These are phyloP conservation scores for Avena eriantha DNA, from an alignment of 176 grass and related monocot species.

Conservation along the genomic window DNA sequence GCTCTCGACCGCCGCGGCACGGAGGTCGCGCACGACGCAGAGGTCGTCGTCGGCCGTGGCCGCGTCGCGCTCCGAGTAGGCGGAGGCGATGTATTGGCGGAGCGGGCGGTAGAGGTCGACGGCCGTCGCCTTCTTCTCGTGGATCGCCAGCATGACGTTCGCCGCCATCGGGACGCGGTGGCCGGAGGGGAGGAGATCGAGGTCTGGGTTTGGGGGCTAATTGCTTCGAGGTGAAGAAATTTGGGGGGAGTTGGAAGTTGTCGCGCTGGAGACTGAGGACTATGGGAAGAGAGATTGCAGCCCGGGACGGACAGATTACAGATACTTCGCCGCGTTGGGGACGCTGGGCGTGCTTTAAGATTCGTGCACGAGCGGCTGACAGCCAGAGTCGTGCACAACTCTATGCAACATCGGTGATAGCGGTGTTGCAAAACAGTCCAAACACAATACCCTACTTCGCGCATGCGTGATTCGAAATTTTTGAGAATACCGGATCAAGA, in stretches of 20 bases:
- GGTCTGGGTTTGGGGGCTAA: constrained; percentile 7
- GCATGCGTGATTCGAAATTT: no score
- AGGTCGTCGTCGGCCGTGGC: constrained; percentile 87
- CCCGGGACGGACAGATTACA: neutral
- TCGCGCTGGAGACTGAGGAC: constrained; percentile 19
- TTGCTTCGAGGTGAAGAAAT: constrained; percentile 48
- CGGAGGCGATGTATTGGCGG: constrained; percentile 76
- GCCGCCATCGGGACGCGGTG: constrained; percentile 47
- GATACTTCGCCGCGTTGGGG: constrained; percentile 38
- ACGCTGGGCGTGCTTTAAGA: constrained; percentile 33
- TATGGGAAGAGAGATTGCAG: neutral
- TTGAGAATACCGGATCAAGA: no score
- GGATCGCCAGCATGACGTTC: constrained; percentile 97
- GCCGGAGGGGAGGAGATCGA: constrained; percentile 20
- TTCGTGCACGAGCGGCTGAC: constrained; percentile 12
- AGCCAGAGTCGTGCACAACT: no score
- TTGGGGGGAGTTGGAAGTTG: constrained; percentile 21
- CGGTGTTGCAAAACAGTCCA: no score
- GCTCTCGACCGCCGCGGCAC: constrained; percentile 61
- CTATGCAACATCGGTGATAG: no score
- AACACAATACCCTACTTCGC: no score
- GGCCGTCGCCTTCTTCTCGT: constrained; percentile 86
- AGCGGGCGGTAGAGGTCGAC: constrained; percentile 89
- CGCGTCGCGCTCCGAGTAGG: constrained; percentile 91
- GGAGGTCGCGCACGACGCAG: constrained; percentile 71